These are phyloP conservation scores for Evansstolkia leycettana DNA, from an alignment of 495 filamentous ascomycete species.

Conservation along the genomic window DNA sequence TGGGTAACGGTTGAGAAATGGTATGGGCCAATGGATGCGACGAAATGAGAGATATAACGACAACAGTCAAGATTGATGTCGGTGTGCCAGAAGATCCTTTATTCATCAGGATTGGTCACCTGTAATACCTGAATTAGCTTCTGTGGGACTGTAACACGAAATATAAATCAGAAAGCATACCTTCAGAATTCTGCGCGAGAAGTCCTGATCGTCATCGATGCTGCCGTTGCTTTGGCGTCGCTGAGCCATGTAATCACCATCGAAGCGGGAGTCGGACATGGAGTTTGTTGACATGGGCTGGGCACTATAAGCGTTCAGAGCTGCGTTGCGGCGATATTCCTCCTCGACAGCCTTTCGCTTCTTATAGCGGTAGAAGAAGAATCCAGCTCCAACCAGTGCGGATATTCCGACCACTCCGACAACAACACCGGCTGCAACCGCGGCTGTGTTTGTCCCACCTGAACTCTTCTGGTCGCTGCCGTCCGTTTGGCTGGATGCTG, in stretches of 20 bases:
- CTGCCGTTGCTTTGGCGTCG: conserved; percentile 89
- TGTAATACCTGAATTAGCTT: conserved; percentile 3
- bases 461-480: conserved; percentile 11
- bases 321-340: conserved; percentile 64
- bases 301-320: conserved; percentile 52
- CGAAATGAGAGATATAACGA: background rate
- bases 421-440: conserved; percentile 81
- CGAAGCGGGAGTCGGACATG: conserved; percentile 72
- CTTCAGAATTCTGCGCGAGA: conserved; percentile 90
- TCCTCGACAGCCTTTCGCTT: conserved; percentile 63
- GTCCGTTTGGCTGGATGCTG: conserved; percentile 14
- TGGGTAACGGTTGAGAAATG: conserved; percentile 1
- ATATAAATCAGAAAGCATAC: conserved; percentile 33
- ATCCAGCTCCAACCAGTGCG: conserved; percentile 51
- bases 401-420: conserved; percentile 64
- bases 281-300: conserved; percentile 47
- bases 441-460: conserved; percentile 47
- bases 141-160: too few species aligned
- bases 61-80: background rate
- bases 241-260: conserved; percentile 72
- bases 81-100: too few species aligned
- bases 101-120: conserved; percentile 40
- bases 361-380: conserved; percentile 66
- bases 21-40: background rate
- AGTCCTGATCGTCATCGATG: conserved; percentile 96